Base-by-base conservation (phyloP, 352 stramenopile genomes). In the Peronospora tabacina region DNA sequence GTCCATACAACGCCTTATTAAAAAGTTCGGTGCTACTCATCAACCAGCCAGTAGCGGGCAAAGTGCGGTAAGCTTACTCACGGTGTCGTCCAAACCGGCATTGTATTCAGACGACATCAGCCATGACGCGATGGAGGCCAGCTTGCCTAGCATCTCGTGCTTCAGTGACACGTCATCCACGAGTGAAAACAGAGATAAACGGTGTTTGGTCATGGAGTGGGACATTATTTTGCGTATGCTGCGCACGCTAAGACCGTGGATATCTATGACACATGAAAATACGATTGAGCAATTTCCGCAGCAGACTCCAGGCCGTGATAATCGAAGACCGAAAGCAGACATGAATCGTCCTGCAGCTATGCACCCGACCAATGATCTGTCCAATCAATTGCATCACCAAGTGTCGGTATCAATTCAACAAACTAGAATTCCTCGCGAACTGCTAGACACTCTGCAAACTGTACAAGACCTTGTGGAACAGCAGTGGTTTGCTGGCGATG, bases 151-250 rank as follows among this genome's bases (percentile, higher is more conserved):
- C 13, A 44, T 19, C 9, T 20, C 52, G 4, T 50, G 3, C 15
- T n/a, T 26, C 5, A 61, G 22, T 12, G 28, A 12, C 12, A 40
- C 28, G 8, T 22, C 52, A 6, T 52, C 2, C 17, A 7, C 33
- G 4, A 61, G 24, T 11, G 49, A 0, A 33, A 49, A 41, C 10
- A 49, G 39, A 2, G 66, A 71, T 26, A 72, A 62, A 40, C 61
- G 58, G 10, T 48, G 59, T 24, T 44, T 90, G 17, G 63, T 78
- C 16, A 75, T 90, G 35, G 83, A 94, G 54, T 94, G 83, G 83
- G 79, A 88, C 39, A 79, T 94, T 44, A 87, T 94, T 42, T 61
- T 91, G 12, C 75, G 78, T 3, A 91, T 90, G 64, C 68, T 94
- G 16, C 55, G 57, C 6, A 60, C 63, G 10, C 42, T 94, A 22